Percentiles rank a stretch among this genome's conserved stretches.
phyloP scores from a whole-genome alignment of 2,329 filamentous ascomycete species.

The Aspergillus arachidicola region DNA sequence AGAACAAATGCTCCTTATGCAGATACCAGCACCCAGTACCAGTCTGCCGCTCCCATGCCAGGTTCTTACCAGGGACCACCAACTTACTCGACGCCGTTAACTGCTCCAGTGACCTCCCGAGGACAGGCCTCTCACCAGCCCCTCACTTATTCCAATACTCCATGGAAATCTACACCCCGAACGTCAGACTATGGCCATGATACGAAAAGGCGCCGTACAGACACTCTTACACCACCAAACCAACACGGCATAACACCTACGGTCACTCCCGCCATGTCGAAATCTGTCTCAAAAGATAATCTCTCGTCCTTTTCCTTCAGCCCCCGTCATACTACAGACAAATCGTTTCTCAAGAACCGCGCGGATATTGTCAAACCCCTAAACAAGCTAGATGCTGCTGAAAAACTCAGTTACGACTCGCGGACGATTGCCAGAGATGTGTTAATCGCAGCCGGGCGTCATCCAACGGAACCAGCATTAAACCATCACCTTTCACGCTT shows the following conservation, averaged over 20 bases:
- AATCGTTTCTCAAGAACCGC: conserved; percentile 30
- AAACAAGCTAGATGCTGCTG: conserved; percentile 36
- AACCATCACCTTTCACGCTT: conserved; percentile 62
- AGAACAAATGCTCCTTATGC: not conserved
- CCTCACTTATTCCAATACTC: not conserved
- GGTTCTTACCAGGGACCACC: not conserved
- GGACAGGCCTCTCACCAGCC: not conserved
- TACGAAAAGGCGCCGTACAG: conserved; percentile 19
- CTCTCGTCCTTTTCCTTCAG: conserved; percentile 14
- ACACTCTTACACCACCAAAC: not conserved
- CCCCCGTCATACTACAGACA: conserved; percentile 16
- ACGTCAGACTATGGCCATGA: conserved; percentile 5
- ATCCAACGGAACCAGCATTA: conserved; percentile 60
- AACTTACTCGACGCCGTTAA: not conserved
- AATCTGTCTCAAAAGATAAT: not conserved
- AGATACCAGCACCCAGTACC: not conserved
- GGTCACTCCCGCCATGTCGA: not conserved
- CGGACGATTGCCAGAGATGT: conserved; percentile 66
- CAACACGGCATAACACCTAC: not conserved
- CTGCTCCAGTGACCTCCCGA: not conserved
- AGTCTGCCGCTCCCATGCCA: not conserved
- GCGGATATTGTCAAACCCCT: conserved; percentile 49
- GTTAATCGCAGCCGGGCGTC: conserved; percentile 62
- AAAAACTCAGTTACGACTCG: conserved; percentile 59
- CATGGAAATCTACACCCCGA: not conserved